phyloP scores from a whole-genome alignment of 352 stramenopile species.

The Globisporangium takayamanum region DNA sequence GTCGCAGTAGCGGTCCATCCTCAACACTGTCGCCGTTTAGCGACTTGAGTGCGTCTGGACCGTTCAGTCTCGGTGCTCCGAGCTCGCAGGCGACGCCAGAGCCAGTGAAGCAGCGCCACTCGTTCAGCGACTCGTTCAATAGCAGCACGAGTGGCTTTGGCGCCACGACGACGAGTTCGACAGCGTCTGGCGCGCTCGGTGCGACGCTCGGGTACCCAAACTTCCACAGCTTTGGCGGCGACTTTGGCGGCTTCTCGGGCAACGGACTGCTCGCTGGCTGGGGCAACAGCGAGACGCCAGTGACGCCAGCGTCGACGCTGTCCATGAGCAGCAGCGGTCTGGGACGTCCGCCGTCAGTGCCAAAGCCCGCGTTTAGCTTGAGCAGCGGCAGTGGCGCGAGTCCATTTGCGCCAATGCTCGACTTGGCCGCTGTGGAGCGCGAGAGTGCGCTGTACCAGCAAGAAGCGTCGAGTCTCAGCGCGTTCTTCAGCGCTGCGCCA shows the following conservation, averaged over 20 bases:
- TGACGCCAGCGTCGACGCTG: conserved; percentile 3
- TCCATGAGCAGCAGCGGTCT: conserved; percentile 5
- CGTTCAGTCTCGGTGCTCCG: conserved; percentile 17
- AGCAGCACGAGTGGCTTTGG: conserved; percentile 13
- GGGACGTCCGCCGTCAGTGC: conserved; percentile 9
- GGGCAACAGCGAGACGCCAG: conserved; percentile 24
- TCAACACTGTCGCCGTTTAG: conserved; percentile 15
- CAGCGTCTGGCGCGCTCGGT: conserved; percentile 15
- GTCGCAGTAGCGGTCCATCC: conserved; percentile 17
- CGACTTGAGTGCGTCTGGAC: conserved; percentile 1
- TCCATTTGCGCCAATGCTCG: conserved; percentile 46
- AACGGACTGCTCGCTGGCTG: conserved; percentile 40
- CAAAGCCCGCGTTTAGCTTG: conserved; percentile 7
- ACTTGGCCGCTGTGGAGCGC: conserved; percentile 66
- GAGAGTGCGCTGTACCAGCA: conserved; percentile 66
- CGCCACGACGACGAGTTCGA: neutral
- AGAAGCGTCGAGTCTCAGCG: conserved; percentile 64
- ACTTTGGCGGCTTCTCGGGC: conserved; percentile 34
- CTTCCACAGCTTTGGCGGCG: conserved; percentile 57
- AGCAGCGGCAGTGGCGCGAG: neutral
- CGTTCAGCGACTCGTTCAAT: conserved; percentile 9
- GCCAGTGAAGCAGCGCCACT: conserved; percentile 6
- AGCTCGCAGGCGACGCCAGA: conserved; percentile 17
- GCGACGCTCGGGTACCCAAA: conserved; percentile 50
- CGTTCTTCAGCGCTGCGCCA: conserved; percentile 36